Base-by-base conservation (phyloP, 306 rosid species). In the Sophora flavescens region DNA sequence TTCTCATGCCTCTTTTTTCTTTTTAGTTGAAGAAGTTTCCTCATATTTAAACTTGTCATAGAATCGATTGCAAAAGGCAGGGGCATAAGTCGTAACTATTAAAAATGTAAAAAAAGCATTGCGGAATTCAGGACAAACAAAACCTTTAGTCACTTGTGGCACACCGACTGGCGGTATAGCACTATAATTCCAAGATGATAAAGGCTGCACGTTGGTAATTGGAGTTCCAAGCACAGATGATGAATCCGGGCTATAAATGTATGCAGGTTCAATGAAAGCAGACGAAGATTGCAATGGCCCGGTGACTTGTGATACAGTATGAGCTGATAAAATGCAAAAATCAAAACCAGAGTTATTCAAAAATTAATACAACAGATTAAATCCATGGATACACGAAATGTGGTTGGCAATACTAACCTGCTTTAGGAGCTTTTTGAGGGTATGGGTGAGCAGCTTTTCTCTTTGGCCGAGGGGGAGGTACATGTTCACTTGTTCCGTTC, bases 401-500 rank as follows among this genome's bases (percentile, higher is more conserved):
- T 11, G 17, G 41, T 26, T 6, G 17, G 73, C 66, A 8, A 74
- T 66, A 72, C 87, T 59, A n/a, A 91, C 98, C 81, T 14, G 14
- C 85, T 84, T 90, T 91, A 47, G 97, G 89, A 81, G 98, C 97
- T 62, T 95, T 95, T 72, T 94, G 98, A 61, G 98, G 98, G 81
- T 95, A 95, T 28, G 98, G 98, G 57, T 89, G 98, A 83, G 95
- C 56, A 75, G 98, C 97, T 76, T 92, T 95, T 83, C 96, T 89
- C 88, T 95, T 95, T 33, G 97, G 97, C 51, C 98, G 88, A 80
- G 98, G 98, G 36, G 98, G 98, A 36, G 98, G 98, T 65, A 95
- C 93, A 79, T 89, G 97, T 78, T 92, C 98, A 53, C 91, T 90
- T 70, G 89, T 84, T 65, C 98, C 98, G 61, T 81, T 90, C 83